Conservation (phyloP, 225 moss, liverwort and hornwort genomes). For the Bryum argenteum region DNA sequence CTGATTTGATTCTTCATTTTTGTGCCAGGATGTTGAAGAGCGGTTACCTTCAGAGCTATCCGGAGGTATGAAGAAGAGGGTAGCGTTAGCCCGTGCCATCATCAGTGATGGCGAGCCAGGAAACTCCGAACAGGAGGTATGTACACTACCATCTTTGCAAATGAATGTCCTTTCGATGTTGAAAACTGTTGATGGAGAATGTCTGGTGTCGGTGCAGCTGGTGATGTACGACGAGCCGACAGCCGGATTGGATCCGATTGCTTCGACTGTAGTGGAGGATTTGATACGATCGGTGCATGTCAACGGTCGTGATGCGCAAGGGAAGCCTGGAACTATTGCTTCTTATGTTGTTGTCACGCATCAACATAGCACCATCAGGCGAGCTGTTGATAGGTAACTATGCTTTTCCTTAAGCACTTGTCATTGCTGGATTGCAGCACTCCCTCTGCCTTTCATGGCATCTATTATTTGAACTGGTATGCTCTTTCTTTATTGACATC, state of each 20-base stretch:
- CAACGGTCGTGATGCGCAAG: conserved; percentile 90
- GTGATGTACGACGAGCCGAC: conserved; percentile 99
- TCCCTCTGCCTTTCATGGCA: too few relatives aligned
- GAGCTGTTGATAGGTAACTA: conserved; percentile 88
- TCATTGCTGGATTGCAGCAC: neutral
- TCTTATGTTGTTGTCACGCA: conserved; percentile 98
- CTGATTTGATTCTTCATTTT: neutral
- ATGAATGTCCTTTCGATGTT: neutral
- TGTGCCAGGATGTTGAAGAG: conserved; percentile 79
- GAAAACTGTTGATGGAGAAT: neutral
- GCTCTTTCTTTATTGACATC: too few relatives aligned
- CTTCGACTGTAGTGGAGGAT: conserved; percentile 96
- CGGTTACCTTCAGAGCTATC: conserved; percentile 89
- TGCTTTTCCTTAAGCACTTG: conserved; percentile 1
- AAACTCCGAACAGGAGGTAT: conserved; percentile 80
- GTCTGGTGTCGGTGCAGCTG: conserved; percentile 57
- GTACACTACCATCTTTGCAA: too few relatives aligned
- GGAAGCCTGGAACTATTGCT: conserved; percentile 87
- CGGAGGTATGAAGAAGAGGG: conserved; percentile 99
- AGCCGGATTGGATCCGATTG: conserved; percentile 96
- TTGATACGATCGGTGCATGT: conserved; percentile 91
- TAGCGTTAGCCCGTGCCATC: conserved; percentile 93
- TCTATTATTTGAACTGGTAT: too few relatives aligned
- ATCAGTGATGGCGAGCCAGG: conserved; percentile 82
- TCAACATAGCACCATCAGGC: conserved; percentile 94